phyloP scores from a whole-genome alignment of 2,329 filamentous ascomycete species.

The Colletotrichum horii region DNA sequence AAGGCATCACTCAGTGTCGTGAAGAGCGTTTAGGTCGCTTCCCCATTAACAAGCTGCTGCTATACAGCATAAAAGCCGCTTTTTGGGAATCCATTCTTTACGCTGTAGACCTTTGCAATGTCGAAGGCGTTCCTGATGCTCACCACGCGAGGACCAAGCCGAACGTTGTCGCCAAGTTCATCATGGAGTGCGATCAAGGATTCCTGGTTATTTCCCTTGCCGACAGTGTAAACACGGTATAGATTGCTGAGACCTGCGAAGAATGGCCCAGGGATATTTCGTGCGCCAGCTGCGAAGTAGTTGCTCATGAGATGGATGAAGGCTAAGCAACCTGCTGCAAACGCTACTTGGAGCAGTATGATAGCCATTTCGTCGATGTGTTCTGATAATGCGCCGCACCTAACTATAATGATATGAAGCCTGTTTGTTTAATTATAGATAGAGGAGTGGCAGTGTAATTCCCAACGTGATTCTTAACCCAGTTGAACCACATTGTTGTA shows the following conservation, averaged over 20 bases:
- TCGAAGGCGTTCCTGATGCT: background rate
- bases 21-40: constrained; percentile 35
- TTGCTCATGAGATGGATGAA: background rate
- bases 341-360: background rate
- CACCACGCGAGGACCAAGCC: background rate
- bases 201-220: background rate
- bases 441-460: no score
- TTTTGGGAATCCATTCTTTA: background rate
- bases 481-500: no score
- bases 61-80: constrained; percentile 33
- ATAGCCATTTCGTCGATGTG: background rate
- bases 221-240: background rate
- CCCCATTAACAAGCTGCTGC: constrained; percentile 31
- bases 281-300: background rate
- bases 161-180: background rate
- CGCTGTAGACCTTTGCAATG: background rate
- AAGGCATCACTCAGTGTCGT: constrained; percentile 41
- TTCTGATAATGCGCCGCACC: no score
- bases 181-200: background rate
- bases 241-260: background rate
- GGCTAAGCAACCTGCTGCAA: background rate
- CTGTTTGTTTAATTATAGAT: no score
- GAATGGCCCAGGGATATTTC: background rate
- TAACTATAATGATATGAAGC: no score
- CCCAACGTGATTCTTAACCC: no score